Percentiles rank a stretch among this genome's conserved stretches.
Conservation (phyloP, 352 stramenopile genomes). For the Phytophthora idaei region DNA sequence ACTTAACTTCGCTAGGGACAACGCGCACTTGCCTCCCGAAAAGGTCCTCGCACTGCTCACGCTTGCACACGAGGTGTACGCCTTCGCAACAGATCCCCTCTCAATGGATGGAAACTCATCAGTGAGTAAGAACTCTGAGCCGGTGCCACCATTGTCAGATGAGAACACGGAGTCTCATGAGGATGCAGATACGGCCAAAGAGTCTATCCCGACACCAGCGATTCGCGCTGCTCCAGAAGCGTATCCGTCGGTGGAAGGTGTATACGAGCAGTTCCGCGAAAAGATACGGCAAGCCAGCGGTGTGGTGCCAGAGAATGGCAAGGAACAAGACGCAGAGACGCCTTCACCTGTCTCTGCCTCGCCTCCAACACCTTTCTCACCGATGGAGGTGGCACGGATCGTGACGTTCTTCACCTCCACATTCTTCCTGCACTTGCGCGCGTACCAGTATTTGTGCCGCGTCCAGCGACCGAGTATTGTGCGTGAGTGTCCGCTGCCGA, state of each 20-base stretch:
- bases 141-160: slow-evolving; percentile 8
- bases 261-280: slow-evolving; percentile 48
- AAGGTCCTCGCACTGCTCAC: slow-evolving; percentile 53
- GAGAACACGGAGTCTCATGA: background rate
- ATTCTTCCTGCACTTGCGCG: slow-evolving; percentile 68
- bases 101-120: slow-evolving; percentile 9
- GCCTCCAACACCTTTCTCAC: slow-evolving; percentile 26
- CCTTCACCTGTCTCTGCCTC: background rate
- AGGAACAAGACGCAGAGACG: background rate
- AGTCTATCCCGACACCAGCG: background rate
- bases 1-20: slow-evolving; percentile 64
- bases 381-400: slow-evolving; percentile 54
- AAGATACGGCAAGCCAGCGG: slow-evolving; percentile 32
- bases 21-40: slow-evolving; percentile 38
- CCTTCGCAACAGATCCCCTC: slow-evolving; percentile 44
- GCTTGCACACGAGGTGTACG: slow-evolving; percentile 60
- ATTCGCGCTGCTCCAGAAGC: background rate
- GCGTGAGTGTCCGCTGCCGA: slow-evolving; percentile 34
- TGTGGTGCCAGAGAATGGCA: slow-evolving; percentile 5
- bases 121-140: slow-evolving; percentile 7
- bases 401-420: slow-evolving; percentile 75
- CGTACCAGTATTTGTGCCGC: slow-evolving; percentile 61
- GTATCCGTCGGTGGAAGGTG: slow-evolving; percentile 37
- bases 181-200: slow-evolving; percentile 6
- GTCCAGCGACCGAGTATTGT: slow-evolving; percentile 36